phyloP scores from a whole-genome alignment of 495 filamentous ascomycete species.

The Penicillium turbatum region DNA sequence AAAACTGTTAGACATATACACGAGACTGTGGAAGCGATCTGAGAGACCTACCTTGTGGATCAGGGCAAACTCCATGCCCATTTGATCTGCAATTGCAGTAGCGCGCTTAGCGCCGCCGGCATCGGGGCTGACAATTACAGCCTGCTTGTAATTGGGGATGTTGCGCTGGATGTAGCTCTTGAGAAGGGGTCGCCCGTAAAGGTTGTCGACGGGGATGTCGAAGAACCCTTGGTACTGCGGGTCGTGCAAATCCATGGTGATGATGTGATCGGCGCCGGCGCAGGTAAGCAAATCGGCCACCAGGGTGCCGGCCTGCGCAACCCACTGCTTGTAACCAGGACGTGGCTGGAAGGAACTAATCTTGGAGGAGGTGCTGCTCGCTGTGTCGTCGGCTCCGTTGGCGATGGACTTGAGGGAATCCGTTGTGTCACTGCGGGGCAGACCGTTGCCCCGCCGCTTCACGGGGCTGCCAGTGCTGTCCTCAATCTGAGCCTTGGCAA shows the following conservation, averaged over 20 bases:
- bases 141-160: constrained; percentile 80
- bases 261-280: constrained; percentile 92
- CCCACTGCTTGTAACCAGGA: constrained; percentile 96
- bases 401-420: constrained; percentile 53
- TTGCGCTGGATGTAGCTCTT: constrained; percentile 85
- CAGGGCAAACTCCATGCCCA: constrained; percentile 89
- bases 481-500: constrained; percentile 58
- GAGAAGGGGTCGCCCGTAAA: constrained; percentile 83
- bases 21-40: constrained; percentile 8
- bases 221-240: constrained; percentile 99
- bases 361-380: constrained; percentile 46
- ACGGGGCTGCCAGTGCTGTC: constrained; percentile 45
- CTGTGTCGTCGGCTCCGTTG: constrained; percentile 49
- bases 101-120: constrained; percentile 95
- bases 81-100: constrained; percentile 90
- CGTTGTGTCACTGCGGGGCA: constrained; percentile 55
- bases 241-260: constrained; percentile 95
- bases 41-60: constrained; percentile 83
- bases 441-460: constrained; percentile 37
- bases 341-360: constrained; percentile 66
- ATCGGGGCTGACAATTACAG: constrained; percentile 93
- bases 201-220: constrained; percentile 95
- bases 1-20: background rate
- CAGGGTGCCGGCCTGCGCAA: constrained; percentile 93
- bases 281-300: constrained; percentile 93